Base-by-base conservation (phyloP, 371 early-diverging fungal genomes). In the Mortierella sp. region DNA sequence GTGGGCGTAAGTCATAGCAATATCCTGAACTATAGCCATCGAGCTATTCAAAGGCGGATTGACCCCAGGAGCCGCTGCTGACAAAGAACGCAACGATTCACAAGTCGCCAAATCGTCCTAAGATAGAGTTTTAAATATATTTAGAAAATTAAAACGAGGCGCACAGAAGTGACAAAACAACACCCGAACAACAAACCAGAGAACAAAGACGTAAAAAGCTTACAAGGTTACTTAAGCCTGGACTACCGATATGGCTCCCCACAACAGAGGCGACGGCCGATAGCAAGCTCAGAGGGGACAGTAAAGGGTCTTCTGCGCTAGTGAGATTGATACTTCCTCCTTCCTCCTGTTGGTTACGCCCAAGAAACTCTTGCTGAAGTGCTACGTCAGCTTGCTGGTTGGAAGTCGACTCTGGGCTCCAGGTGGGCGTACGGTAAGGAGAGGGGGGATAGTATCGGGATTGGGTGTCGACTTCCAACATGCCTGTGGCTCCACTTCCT, bases 161-260 rank as follows among this genome's bases (percentile, higher is more conserved):
- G 21, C 48, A 48, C 48, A 48, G 11, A 28, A 28, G 31, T 11
- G 1, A 55, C 54, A 58, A 58, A 9, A 16, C 54, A 16, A 31
- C 31, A 60, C 16, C 0, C 11, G 8, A 31, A 28, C 11, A 60
- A 31, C 60, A 60, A n/a, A 8, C 8, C 65, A 19, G 63, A 21
- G 31, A 65, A 19, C 19, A 38, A 34, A 7, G 7, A 19, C 34
- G 31, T 34, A 65, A 65, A 65, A 65, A 34, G 31, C 68, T 65
- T 65, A 65, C 68, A 65, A 65, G 68, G 68, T 65, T 65, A 65
- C 68, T 24, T 42, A 65, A 38, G 42, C 68, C 68, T 42, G 68
- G 68, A 10, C 42, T 38, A 21, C 68, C 68, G 38, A 65, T 65
- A 38, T 24, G 68, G 68, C 38, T 65, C 38, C 68, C 68, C 38